Evolutionary conservation across 306 rosid genomes (phyloP).

Genomic region (Lupinus albus): DNA sequence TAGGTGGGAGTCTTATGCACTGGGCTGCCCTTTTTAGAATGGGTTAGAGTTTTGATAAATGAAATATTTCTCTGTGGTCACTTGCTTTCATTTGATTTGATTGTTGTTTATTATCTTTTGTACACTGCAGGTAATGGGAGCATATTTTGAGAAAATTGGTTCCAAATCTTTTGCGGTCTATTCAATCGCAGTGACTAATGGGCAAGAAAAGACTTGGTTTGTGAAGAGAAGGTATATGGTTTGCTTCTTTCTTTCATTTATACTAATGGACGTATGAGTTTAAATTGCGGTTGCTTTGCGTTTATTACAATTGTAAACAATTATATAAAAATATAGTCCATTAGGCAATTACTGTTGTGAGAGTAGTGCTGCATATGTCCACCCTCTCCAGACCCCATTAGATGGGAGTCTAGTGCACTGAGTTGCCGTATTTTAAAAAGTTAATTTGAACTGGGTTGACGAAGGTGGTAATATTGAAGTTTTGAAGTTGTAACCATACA

Average conservation of each 20-base stretch:
- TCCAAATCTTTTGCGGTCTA: slow-evolving; percentile 98
- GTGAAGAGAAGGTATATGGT: slow-evolving; percentile 81
- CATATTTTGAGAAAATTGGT: slow-evolving; percentile 90
- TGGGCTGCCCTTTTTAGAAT: no score
- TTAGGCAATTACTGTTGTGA: neutral
- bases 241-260: slow-evolving; percentile 34
- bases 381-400: no score
- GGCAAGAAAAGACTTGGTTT: slow-evolving; percentile 87
- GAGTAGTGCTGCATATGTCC: no score
- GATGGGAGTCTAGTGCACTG: no score
- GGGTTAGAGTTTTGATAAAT: slow-evolving; percentile 15
- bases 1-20: no score
- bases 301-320: no score
- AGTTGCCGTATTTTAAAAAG: neutral
- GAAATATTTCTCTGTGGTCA: neutral
- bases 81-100: slow-evolving; percentile 31
- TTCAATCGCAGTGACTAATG: slow-evolving; percentile 89
- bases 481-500: slow-evolving; percentile 16
- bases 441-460: slow-evolving; percentile 1
- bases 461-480: neutral
- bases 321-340: no score
- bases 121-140: slow-evolving; percentile 83
- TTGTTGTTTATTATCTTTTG: slow-evolving; percentile 34
- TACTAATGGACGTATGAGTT: neutral
- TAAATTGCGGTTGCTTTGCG: neutral